Conservation (phyloP, 495 filamentous ascomycete species). For the Neurospora sublineolata region DNA sequence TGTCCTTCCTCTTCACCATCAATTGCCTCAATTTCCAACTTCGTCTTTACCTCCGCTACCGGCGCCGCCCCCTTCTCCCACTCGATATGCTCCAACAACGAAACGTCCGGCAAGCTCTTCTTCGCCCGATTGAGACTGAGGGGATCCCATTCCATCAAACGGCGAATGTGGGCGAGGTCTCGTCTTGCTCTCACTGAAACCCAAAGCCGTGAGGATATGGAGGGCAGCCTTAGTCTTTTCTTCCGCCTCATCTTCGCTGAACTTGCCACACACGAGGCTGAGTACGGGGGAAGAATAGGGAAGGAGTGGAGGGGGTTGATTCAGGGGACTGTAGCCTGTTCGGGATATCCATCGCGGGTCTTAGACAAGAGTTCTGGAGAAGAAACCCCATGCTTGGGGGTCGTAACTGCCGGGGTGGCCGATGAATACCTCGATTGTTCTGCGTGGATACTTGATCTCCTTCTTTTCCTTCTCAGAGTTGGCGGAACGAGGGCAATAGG, state of each 20-base stretch:
- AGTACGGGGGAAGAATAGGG: too few relatives aligned
- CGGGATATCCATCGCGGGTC: not conserved
- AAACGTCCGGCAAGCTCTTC: not conserved
- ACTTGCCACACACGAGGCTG: not conserved
- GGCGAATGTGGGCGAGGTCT: accelerated
- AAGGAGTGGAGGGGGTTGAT: too few relatives aligned
- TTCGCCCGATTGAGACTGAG: not conserved
- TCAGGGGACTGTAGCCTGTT: not conserved
- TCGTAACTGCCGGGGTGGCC: too few relatives aligned
- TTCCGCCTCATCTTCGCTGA: not conserved
- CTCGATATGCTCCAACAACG: not conserved
- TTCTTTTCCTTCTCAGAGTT: not conserved
- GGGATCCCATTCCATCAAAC: not conserved
- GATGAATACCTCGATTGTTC: not conserved
- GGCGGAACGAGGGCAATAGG: not conserved
- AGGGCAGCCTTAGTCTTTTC: not conserved
- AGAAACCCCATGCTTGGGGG: too few relatives aligned
- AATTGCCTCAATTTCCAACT: not conserved
- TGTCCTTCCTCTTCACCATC: not conserved
- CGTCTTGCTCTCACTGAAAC: not conserved
- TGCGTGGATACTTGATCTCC: not conserved
- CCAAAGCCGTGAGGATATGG: not conserved
- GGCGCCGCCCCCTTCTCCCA: not conserved
- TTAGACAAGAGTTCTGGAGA: not conserved
- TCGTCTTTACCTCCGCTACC: not conserved